These are phyloP conservation scores for Ottelia alismoides DNA, from an alignment of 106 monocot genomes.

Conservation along the genomic window DNA sequence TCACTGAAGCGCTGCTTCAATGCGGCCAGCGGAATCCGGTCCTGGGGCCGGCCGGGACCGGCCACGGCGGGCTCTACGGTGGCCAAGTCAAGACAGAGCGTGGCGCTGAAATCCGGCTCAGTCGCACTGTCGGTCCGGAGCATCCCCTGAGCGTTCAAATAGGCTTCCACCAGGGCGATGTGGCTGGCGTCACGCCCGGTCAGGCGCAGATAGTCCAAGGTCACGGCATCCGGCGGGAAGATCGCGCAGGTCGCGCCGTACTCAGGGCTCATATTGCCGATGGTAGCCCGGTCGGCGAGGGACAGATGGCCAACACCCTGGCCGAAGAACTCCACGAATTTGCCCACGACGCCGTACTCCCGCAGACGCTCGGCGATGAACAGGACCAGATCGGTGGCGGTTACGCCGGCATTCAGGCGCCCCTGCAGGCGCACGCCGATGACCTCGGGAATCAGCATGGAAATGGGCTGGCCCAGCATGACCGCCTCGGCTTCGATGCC, in stretches of 20 bases:
- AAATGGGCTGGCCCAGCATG: conserved; percentile 45
- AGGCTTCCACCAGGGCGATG: too few relatives aligned
- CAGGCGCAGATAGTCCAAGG: conserved; percentile 4
- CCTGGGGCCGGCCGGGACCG: too few relatives aligned
- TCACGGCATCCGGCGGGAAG: conserved; percentile 60
- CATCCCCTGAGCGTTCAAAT: too few relatives aligned
- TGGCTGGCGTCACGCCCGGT: conserved; percentile 23
- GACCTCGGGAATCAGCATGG: conserved; percentile 75
- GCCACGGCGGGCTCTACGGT: too few relatives aligned
- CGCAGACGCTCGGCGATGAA: conserved; percentile 70
- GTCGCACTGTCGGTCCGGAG: too few relatives aligned
- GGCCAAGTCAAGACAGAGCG: too few relatives aligned
- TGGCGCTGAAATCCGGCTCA: too few relatives aligned
- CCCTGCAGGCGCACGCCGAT: conserved; percentile 62
- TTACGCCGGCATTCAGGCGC: conserved; percentile 52
- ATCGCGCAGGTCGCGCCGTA: conserved; percentile 94
- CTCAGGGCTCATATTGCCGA: conserved; percentile 90
- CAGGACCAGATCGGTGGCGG: conserved; percentile 74
- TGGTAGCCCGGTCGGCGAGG: conserved; percentile 79
- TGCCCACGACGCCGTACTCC: conserved; percentile 85
- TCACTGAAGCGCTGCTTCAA: too few relatives aligned
- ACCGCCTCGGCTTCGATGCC: too few relatives aligned
- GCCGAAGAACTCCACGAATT: conserved; percentile 91
- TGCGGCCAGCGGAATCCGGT: too few relatives aligned
- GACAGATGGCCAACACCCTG: conserved; percentile 50